Base-by-base conservation (phyloP, 192 early-diverging fungal genomes). In the Coemansia sp. region DNA sequence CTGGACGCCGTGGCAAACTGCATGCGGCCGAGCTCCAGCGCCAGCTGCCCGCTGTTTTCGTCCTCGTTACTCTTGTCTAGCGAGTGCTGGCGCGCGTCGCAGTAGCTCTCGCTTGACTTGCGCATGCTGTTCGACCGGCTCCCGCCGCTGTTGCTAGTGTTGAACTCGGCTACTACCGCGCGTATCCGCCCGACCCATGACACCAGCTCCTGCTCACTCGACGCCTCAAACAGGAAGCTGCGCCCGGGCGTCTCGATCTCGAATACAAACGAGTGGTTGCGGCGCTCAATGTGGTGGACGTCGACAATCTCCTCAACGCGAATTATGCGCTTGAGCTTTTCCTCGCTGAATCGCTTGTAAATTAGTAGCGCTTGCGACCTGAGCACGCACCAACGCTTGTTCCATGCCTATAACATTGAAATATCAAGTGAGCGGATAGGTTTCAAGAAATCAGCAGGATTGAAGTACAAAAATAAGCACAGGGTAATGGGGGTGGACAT, bases 381-480 rank as follows among this genome's bases (percentile, higher is more conserved):
- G 13, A 78, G 66, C 49, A 78, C 75, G 25, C 75, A 78, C 75
- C 75, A 78, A 19, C 75, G 64, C 55, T 71, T 71, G 49, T 78
- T 78, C 75, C 75, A 78, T 18, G 62, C 59, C 73, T 75, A 75
- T n/a, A 8, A 2, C 15, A 5, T 17, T 37, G 15, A 10, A 9
- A 4, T 38, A 53, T 24, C 3, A 17, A 17, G 18, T 22, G 18
- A 48, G 18, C 10, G 3, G 6, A 22, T 48, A 4, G 18, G 9
- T 10, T 48, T 5, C n/a, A 11, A 4, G 41, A 17, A 42, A 17
- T n/a, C 41, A 42, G 12, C 13, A 17, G 41, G 14, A 42, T 42
- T 13, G 17, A 2, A 42, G 14, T 9, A 42, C 17, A 42, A 42
- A n/a, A 42, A 30, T 30, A 30, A 30, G 27, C 27, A 30, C 27